Base-by-base conservation (phyloP, 306 rosid genomes). In the Corylus avellana region DNA sequence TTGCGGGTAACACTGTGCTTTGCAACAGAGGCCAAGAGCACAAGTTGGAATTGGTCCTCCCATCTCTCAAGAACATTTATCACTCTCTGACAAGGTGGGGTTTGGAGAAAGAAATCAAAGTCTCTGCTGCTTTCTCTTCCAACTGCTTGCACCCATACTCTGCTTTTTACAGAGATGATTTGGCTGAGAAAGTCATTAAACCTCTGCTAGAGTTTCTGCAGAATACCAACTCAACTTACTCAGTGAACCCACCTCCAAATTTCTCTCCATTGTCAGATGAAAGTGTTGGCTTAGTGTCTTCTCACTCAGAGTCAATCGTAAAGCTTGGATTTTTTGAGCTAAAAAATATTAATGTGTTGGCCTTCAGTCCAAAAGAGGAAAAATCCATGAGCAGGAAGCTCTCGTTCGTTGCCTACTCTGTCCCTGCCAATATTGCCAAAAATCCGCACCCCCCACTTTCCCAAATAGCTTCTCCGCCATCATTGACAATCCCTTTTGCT, bases 21-120 rank as follows among this genome's bases (percentile, higher is more conserved):
- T 92, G 96, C 86, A 79, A 79, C 39, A 79, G 76, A 55, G 74
- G 76, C 54, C 88, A 77, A 57, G 79, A 82, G 2, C 70, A 71
- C 20, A 77, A 84, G 35, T 81, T 83, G 13, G 27, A 20, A 59
- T 16, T 83, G 59, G 79, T 88, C 71, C 73, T 91, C 4, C 84
- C 86, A 17, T 86, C 93, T 62, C 37, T 92, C 67, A 91, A 85
- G 87, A 94, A 94, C 81, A 64, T 94, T 25, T 78, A 88, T 68
- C 87, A 91, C 67, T 92, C 97, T 5, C 90, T 94, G 1, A 89
- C 49, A 11, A 87, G 98, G 78, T 94, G 98, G 98, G 97, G 91
- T 80, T 90, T 94, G 85, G 93, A 92, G 85, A 81, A 86, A 61
- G 85, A 86, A 3, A 91, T 92, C 44, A 89, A 88, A 79, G 87